A percentile compares a stretch with the other conserved stretches of the same genome.
Conservation (phyloP, 345 rosid species). For the Raphanus sativus region DNA sequence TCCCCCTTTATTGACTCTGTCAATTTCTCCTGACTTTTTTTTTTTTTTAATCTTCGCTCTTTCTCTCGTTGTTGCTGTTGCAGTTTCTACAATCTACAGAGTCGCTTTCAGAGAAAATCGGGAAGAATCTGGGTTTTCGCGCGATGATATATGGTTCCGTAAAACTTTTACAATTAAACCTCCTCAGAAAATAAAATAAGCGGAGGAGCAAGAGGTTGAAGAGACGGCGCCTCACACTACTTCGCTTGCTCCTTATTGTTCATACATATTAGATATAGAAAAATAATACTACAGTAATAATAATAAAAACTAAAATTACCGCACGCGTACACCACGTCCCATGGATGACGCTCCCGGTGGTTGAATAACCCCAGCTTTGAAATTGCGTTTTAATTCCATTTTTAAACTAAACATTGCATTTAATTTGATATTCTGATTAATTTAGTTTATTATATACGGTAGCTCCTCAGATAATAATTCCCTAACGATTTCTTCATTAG, state of each 20-base stretch:
- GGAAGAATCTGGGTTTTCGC: constrained; percentile 9
- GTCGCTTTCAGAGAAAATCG: neutral
- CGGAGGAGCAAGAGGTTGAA: constrained; percentile 1
- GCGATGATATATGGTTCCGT: neutral
- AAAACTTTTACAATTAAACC: neutral
- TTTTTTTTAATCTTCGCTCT: neutral
- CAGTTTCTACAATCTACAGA: constrained; percentile 1
- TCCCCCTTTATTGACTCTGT: neutral
- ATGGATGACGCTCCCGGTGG: constrained; percentile 26
- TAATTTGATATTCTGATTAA: neutral
- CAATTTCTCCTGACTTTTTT: neutral
- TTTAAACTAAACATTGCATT: too few relatives aligned
- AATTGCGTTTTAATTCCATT: neutral
- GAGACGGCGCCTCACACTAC: constrained; percentile 30
- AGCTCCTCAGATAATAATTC: neutral
- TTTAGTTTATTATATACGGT: too few relatives aligned
- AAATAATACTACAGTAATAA: neutral
- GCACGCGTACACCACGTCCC: constrained; percentile 40
- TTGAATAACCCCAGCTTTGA: neutral
- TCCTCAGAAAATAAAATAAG: neutral
- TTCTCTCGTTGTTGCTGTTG: neutral
- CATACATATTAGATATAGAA: too few relatives aligned
- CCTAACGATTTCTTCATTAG: too few relatives aligned
- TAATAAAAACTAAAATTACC: neutral
- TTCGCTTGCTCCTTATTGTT: neutral